Base-by-base conservation (phyloP, 2,329 filamentous ascomycete species). In the Apiospora aurea region DNA sequence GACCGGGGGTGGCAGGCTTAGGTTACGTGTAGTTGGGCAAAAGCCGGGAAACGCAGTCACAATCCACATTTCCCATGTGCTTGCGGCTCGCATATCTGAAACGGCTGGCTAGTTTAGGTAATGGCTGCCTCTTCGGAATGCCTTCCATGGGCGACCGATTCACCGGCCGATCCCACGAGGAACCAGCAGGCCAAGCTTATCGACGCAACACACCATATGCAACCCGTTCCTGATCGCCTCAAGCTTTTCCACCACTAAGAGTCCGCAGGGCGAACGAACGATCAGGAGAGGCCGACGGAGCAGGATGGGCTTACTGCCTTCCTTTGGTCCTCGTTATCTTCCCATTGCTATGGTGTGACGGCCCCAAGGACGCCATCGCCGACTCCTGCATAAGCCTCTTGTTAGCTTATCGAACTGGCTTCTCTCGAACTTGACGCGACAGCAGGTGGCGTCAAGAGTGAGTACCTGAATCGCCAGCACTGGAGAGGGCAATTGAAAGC, bases 41-140 rank as follows among this genome's bases (percentile, higher is more conserved):
- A n/a, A 64, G 57, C 57, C 57, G 38, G 57, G 57, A 64, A 41
- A 21, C 11, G 16, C 57, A 64, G 34, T 11, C 18, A 18, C 10
- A n/a, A 11, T 21, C 53, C 29, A 38, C 29, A 18, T 11, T 38
- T 38, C 13, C 53, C 53, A 61, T 61, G 53, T 61, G 53, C 53
- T 41, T 64, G 57, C 34, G 57, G 57, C 57, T 64, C 57, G 57
- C 57, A 64, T 64, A 41, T 64, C 57, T 64, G 57, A 64, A 64
- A 64, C 57, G 57, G 57, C 34, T n/a, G 34, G 57, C 57, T 61
- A 61, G 53, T 38, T 18, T 11, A 34, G 16, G 26, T 61, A 16
- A 38, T 38, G 53, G 53, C 29, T 21, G 53, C 26, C 29, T 61
- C 29, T 61, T 34, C 53, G 53, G 53, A 34, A 61, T 34, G 53